Evolutionary conservation across 805 yeast genomes (phyloP).

Genomic region (Millerozyma miso): DNA sequence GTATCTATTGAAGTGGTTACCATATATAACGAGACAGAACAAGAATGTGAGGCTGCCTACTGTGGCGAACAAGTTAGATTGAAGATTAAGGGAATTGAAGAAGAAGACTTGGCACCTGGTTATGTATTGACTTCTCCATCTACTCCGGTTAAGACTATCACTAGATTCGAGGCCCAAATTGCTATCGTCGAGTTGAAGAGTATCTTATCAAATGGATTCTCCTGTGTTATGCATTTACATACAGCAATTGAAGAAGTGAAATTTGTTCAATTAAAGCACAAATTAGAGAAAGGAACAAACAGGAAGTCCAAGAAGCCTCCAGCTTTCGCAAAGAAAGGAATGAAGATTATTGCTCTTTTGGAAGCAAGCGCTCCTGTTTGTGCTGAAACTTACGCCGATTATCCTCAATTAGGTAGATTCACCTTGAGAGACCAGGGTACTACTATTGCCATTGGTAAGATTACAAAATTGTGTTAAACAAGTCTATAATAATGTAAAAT

Average conservation of each 20-base stretch:
- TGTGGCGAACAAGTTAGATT: constrained; percentile 98
- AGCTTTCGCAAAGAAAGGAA: constrained; percentile 97
- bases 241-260: constrained; percentile 96
- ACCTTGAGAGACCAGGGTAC: constrained; percentile 98
- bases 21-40: constrained; percentile 92
- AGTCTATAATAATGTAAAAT: not conserved
- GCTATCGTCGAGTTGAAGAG: constrained; percentile 96
- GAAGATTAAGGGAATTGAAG: constrained; percentile 92
- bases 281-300: constrained; percentile 94
- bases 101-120: constrained; percentile 91
- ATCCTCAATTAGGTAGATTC: constrained; percentile 96
- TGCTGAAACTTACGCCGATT: constrained; percentile 86
- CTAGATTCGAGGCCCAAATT: constrained; percentile 90
- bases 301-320: constrained; percentile 96
- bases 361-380: constrained; percentile 87
- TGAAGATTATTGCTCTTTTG: constrained; percentile 92
- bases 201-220: constrained; percentile 89
- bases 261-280: constrained; percentile 78
- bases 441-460: constrained; percentile 97
- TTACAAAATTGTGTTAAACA: constrained; percentile 69
- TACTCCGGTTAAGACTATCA: constrained; percentile 87
- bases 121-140: constrained; percentile 83
- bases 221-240: constrained; percentile 98
- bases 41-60: constrained; percentile 81
- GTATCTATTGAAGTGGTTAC: constrained; percentile 77